Conservation (phyloP, 768 basidiomycete genomes). For the Mycena venus region DNA sequence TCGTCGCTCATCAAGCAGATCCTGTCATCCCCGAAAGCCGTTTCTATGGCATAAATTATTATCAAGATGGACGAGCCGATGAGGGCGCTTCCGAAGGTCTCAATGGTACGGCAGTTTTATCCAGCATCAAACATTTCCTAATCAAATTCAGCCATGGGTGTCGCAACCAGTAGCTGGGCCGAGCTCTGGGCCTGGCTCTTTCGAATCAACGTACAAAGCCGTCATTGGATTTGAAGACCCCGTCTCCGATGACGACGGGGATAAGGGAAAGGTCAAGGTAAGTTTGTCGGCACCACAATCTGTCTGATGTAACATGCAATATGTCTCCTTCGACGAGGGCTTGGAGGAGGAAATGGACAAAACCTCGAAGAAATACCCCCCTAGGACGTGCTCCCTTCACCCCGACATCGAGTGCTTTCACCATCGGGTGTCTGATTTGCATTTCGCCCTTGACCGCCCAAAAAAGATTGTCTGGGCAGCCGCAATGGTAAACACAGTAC, state of each 20-base stretch:
- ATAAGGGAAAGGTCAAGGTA: background rate
- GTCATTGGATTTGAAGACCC: background rate
- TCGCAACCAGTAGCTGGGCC: background rate
- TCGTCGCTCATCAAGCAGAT: background rate
- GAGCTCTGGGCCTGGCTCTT: background rate
- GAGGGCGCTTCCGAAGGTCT: background rate
- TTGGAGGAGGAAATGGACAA: background rate
- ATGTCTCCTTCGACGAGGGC: background rate
- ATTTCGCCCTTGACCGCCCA: background rate
- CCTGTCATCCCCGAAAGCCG: background rate
- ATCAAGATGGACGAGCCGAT: background rate
- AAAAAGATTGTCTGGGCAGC: constrained; percentile 1
- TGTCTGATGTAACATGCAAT: background rate
- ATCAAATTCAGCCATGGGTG: background rate
- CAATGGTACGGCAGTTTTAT: background rate
- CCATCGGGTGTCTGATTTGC: background rate
- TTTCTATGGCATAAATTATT: background rate
- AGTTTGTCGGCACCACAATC: background rate
- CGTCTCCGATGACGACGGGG: background rate
- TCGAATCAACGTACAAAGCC: background rate
- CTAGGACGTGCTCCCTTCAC: background rate
- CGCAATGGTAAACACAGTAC: background rate
- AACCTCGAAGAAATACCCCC: background rate
- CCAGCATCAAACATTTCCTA: background rate
- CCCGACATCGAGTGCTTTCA: background rate